A percentile compares a stretch with the other conserved stretches of the same genome.
phyloP scores from a whole-genome alignment of 148 eudicot species.

The Dianthus caryophyllus region DNA sequence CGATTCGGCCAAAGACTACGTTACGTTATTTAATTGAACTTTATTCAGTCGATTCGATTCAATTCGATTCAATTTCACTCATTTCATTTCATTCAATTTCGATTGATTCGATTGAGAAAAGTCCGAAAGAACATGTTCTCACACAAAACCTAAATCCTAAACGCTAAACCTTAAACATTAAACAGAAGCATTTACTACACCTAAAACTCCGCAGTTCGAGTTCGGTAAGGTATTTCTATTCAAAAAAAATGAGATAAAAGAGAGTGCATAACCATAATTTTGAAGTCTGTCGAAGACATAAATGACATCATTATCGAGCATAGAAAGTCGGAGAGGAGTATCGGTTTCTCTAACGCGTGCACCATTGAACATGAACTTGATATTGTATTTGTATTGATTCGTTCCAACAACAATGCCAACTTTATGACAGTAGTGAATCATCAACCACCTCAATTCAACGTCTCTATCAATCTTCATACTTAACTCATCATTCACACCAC shows the following conservation, averaged over 20 bases:
- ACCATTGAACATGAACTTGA: constrained; percentile 15
- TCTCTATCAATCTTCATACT: neutral
- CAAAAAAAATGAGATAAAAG: neutral
- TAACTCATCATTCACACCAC: neutral
- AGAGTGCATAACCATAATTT: neutral
- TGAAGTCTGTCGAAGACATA: neutral
- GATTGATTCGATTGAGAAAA: too few relatives aligned
- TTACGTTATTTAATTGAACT: too few relatives aligned
- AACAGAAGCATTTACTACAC: too few relatives aligned
- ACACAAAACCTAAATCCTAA: too few relatives aligned
- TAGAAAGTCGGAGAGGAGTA: constrained; percentile 11
- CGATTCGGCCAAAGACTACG: too few relatives aligned
- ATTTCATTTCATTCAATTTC: too few relatives aligned
- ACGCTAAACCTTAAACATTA: too few relatives aligned
- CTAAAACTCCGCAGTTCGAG: too few relatives aligned
- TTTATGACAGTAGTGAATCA: constrained; percentile 1
- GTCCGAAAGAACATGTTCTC: too few relatives aligned
- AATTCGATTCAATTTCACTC: too few relatives aligned
- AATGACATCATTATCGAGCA: constrained; percentile 3
- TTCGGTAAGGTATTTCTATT: too few relatives aligned
- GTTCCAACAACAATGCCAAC: neutral
- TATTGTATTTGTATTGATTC: neutral
- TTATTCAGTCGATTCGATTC: too few relatives aligned
- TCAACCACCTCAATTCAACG: constrained; percentile 3
- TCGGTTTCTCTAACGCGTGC: neutral